phyloP scores from a whole-genome alignment of 768 basidiomycete species.

The Termitomyces sp. region DNA sequence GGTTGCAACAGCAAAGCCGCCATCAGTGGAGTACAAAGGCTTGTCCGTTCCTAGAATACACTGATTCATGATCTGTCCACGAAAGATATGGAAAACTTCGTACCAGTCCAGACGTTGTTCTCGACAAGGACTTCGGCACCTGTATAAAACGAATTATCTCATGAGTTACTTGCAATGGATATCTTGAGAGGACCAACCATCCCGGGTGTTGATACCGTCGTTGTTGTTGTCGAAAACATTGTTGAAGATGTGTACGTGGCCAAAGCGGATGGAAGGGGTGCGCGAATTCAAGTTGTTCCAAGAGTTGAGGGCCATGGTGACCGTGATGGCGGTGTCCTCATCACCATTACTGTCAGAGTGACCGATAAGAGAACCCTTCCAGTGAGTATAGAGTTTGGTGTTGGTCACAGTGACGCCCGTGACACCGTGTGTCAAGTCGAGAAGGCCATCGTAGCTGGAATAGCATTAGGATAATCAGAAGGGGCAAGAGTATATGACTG shows the following conservation, averaged over 20 bases:
- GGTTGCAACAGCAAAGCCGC: constrained; percentile 33
- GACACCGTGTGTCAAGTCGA: constrained; percentile 40
- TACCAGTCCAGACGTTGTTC: constrained; percentile 40
- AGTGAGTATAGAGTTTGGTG: constrained; percentile 38
- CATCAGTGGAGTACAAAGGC: constrained; percentile 36
- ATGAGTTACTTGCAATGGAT: background rate
- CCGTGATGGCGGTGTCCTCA: constrained; percentile 34
- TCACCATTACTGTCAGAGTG: constrained; percentile 38
- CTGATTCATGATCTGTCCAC: background rate
- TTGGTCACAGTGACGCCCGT: constrained; percentile 37
- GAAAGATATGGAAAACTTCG: background rate
- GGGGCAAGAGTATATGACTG: background rate
- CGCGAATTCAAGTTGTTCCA: constrained; percentile 38
- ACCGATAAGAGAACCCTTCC: constrained; percentile 39
- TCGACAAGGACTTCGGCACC: constrained; percentile 42
- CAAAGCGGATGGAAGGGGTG: constrained; percentile 41
- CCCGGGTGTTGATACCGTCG: constrained; percentile 40
- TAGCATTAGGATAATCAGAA: background rate
- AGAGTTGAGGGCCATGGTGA: constrained; percentile 39
- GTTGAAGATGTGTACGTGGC: constrained; percentile 42
- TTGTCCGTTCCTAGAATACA: constrained; percentile 24
- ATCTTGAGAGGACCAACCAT: constrained; percentile 19
- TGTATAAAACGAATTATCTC: constrained; percentile 4
- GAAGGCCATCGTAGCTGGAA: constrained; percentile 37
- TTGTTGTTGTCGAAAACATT: constrained; percentile 37